Conservation (phyloP, 306 rosid genomes). For the Leucaena leucocephala region DNA sequence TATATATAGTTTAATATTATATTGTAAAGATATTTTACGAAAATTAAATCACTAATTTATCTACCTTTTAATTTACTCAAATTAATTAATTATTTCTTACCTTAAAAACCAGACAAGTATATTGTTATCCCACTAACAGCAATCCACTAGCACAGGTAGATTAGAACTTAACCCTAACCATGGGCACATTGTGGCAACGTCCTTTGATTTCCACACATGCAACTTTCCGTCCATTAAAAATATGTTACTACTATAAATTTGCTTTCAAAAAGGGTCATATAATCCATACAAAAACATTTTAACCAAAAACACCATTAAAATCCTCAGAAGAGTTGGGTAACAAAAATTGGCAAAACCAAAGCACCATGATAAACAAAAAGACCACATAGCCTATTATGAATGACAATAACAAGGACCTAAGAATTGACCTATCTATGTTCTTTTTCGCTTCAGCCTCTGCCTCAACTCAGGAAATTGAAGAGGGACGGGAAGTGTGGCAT, state of each 20-base stretch:
- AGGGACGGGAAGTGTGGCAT: conserved; percentile 65
- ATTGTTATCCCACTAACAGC: not conserved
- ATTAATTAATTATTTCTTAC: no score
- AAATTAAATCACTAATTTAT: no score
- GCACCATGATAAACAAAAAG: not conserved
- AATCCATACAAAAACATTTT: not conserved
- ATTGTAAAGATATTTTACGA: no score
- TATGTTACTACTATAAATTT: not conserved
- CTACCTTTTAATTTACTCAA: no score
- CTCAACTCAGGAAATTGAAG: conserved; percentile 61
- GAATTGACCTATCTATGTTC: conserved; percentile 11
- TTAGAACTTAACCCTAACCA: not conserved
- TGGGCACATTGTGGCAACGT: not conserved
- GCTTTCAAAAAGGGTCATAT: not conserved
- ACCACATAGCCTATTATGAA: conserved; percentile 10
- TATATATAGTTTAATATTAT: no score
- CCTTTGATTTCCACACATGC: not conserved
- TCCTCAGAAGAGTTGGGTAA: not conserved
- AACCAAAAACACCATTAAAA: not conserved
- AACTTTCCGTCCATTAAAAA: not conserved
- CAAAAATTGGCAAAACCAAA: conserved; percentile 26
- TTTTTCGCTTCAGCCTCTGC: conserved; percentile 37
- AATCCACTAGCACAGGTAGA: no score
- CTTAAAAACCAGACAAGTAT: not conserved
- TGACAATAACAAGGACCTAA: conserved; percentile 2